Conservation (phyloP, 495 filamentous ascomycete species). For the Penicillium nucicola region DNA sequence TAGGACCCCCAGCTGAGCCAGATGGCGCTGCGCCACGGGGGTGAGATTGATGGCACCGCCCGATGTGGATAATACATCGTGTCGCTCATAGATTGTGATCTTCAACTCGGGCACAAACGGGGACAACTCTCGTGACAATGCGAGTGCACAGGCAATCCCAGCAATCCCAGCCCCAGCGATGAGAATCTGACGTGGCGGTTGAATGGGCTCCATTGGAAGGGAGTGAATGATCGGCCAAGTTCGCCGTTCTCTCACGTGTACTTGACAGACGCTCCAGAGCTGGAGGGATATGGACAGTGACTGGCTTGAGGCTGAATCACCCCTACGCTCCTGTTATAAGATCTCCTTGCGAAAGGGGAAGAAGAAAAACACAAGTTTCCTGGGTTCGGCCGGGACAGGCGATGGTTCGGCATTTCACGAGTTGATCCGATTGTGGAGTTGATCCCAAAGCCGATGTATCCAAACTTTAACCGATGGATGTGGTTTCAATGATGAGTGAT, state of each 20-base stretch:
- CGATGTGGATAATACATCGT: constrained; percentile 52
- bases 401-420: constrained; percentile 19
- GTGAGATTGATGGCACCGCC: constrained; percentile 63
- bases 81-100: constrained; percentile 57
- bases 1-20: constrained; percentile 54
- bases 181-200: constrained; percentile 32
- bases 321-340: no score
- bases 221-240: no score
- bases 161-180: constrained; percentile 58
- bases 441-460: no score
- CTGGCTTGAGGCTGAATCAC: no score
- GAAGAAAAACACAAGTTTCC: background rate
- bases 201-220: constrained; percentile 5
- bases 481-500: no score
- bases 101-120: constrained; percentile 41
- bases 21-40: constrained; percentile 56
- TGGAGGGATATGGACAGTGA: no score
- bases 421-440: no score
- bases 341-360: no score
- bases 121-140: constrained; percentile 45
- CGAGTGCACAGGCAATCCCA: constrained; percentile 52
- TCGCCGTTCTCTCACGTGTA: no score
- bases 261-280: no score
- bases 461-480: no score
- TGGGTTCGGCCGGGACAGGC: constrained; percentile 23